These are phyloP conservation scores for Alternaria dauci DNA, from an alignment of 2,329 filamentous ascomycete genomes.

Conservation along the genomic window DNA sequence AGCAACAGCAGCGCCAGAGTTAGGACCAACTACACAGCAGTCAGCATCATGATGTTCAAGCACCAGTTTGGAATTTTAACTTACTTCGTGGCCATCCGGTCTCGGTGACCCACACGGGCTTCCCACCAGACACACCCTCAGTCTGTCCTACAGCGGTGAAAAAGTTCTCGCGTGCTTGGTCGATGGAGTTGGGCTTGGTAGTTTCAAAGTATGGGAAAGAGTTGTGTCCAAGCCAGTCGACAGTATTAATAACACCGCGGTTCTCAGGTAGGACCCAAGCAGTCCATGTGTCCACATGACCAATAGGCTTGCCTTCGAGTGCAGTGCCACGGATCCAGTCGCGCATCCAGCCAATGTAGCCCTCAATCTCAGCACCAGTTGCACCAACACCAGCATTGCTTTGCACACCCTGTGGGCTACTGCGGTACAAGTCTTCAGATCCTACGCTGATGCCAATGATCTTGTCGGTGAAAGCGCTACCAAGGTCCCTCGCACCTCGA, in stretches of 20 bases:
- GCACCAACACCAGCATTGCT: constrained; percentile 70
- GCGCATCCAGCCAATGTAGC: constrained; percentile 75
- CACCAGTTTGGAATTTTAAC: not conserved
- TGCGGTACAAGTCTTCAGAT: constrained; percentile 73
- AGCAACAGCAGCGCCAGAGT: constrained; percentile 35
- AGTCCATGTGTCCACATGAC: constrained; percentile 91
- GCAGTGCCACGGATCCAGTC: constrained; percentile 68
- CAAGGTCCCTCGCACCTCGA: constrained; percentile 73
- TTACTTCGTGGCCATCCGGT: constrained; percentile 74
- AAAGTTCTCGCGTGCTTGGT: constrained; percentile 71
- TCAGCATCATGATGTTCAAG: not conserved
- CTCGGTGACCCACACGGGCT: constrained; percentile 85
- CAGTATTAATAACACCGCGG: constrained; percentile 69
- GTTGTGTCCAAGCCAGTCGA: constrained; percentile 84
- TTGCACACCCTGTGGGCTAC: constrained; percentile 69
- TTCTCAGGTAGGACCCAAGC: constrained; percentile 72
- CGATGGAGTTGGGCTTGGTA: constrained; percentile 63
- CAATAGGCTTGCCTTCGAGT: constrained; percentile 67
- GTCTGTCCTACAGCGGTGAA: constrained; percentile 69
- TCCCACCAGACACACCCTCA: constrained; percentile 65
- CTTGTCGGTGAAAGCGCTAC: constrained; percentile 67
- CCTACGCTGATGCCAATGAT: constrained; percentile 86
- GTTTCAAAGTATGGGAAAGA: constrained; percentile 86
- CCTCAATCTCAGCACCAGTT: constrained; percentile 67
- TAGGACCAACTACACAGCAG: constrained; percentile 23